Evolutionary conservation across 2,329 filamentous ascomycete species (phyloP).

Genomic region (Fusarium pseudonygamai): DNA sequence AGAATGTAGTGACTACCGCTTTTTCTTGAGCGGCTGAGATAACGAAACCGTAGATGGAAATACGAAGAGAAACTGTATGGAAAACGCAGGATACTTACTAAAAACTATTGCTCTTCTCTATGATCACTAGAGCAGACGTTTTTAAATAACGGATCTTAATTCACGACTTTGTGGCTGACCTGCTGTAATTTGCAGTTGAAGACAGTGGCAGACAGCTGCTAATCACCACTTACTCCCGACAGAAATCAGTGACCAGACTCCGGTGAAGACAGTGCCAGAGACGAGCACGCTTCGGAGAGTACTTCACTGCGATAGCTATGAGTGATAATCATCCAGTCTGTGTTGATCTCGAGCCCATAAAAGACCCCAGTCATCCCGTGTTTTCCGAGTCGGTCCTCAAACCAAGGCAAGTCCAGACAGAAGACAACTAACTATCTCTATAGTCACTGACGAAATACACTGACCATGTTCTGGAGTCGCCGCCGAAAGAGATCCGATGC

Average conservation of each 20-base stretch:
- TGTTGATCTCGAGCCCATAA: not conserved
- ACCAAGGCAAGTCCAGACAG: not conserved
- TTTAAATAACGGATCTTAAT: not conserved
- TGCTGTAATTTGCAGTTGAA: fast-evolving
- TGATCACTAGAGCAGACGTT: fast-evolving
- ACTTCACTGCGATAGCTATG: not conserved
- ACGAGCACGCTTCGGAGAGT: not conserved
- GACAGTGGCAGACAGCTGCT: not conserved
- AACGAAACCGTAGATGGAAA: not conserved
- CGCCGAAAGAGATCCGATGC: not conserved
- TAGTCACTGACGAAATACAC: fast-evolving
- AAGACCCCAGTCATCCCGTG: not conserved
- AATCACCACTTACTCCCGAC: not conserved
- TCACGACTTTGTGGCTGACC: not conserved
- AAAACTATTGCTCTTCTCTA: fast-evolving
- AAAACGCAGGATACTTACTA: not conserved
- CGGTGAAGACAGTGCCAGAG: not conserved
- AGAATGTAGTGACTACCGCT: not conserved
- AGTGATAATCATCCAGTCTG: not conserved
- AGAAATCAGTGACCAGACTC: not conserved
- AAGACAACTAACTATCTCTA: not conserved
- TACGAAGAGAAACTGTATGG: fast-evolving
- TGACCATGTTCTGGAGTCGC: not conserved
- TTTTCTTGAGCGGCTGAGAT: fast-evolving
- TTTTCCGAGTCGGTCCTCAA: not conserved